Evolutionary conservation across 768 basidiomycete species (phyloP), one percentile per base, ranked within the genome.

Genomic region (Tricholoma sp.): DNA sequence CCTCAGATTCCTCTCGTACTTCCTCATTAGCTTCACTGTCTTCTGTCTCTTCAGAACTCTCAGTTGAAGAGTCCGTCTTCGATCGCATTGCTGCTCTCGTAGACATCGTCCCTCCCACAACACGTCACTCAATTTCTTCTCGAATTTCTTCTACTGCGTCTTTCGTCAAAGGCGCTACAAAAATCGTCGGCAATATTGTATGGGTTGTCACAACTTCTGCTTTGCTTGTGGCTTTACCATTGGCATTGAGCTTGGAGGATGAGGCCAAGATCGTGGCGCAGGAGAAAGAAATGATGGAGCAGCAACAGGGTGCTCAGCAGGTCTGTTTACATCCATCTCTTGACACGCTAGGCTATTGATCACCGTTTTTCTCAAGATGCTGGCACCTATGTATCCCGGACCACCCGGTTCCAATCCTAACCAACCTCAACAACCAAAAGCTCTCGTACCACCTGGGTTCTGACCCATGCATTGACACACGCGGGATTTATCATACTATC

Each of bases 121-220:
- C 95, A 37, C 86, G 97, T 59, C 87, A 90, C 63, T 75, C 74
- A 65, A 83, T 98, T 61, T 72, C 81, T 50, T 76, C 84, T 20
- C 81, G 80, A 52, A 64, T 90, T 55, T 74, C 80, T 28, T 79
- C 78, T 49, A 82, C 91, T 0, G 78, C 84, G 4, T 74, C 80
- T 2, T 82, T 87, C 70, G 53, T 91, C 32, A 88, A 84, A 66
- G 82, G 80, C 57, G 77, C 83, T 6, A 79, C 84, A 49, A 90
- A 85, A 73, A 63, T 90, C 51, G 81, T 85, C 33, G 96, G 97
- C 12, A 94, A 89, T 70, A 73, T 94, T 63, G 90, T 95, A 55
- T 99, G 97, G 97, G 81, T 97, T 59, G 77, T 98, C 67, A 94
- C 92, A 54, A 98, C 96, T 8, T 91, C 89, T 44, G 94, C 95